phyloP scores from a whole-genome alignment of 2,329 filamentous ascomycete genomes.

The Beauveria sp. region DNA sequence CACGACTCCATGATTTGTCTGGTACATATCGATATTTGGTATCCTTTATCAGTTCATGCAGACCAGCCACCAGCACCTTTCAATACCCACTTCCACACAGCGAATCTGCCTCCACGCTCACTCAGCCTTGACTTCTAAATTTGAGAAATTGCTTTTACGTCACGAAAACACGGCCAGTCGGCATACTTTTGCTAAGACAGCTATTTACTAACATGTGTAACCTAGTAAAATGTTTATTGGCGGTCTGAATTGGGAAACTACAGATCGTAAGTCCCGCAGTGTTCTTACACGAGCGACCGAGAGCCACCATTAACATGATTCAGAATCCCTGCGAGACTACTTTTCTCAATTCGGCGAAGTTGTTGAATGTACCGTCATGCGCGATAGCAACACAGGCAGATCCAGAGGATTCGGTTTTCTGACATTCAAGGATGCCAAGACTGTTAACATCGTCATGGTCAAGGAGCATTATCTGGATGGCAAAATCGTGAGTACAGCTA shows the following conservation, averaged over 20 bases:
- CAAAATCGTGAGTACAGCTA: slow-evolving; percentile 70
- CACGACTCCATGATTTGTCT: background rate
- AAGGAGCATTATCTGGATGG: slow-evolving; percentile 98
- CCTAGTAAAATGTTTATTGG: slow-evolving; percentile 98
- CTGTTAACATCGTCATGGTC: slow-evolving; percentile 98
- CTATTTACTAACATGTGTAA: background rate
- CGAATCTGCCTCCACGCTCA: background rate
- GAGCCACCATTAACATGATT: background rate
- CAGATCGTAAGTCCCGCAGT: slow-evolving; percentile 68
- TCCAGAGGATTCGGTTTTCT: slow-evolving; percentile 96
- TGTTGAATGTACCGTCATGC: slow-evolving; percentile 98
- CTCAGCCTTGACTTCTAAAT: background rate
- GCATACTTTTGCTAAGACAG: background rate
- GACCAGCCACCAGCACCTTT: background rate
- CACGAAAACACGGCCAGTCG: background rate
- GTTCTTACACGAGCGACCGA: background rate
- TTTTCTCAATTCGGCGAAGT: slow-evolving; percentile 98
- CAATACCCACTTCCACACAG: background rate
- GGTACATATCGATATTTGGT: background rate
- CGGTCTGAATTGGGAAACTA: slow-evolving; percentile 97
- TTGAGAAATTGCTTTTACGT: background rate
- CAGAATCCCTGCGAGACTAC: slow-evolving; percentile 94
- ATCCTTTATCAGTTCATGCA: background rate
- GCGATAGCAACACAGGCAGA: slow-evolving; percentile 85
- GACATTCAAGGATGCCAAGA: slow-evolving; percentile 96